Evolutionary conservation across 2,329 filamentous ascomycete genomes (phyloP).

Genomic region (Aureobasidium sp.): DNA sequence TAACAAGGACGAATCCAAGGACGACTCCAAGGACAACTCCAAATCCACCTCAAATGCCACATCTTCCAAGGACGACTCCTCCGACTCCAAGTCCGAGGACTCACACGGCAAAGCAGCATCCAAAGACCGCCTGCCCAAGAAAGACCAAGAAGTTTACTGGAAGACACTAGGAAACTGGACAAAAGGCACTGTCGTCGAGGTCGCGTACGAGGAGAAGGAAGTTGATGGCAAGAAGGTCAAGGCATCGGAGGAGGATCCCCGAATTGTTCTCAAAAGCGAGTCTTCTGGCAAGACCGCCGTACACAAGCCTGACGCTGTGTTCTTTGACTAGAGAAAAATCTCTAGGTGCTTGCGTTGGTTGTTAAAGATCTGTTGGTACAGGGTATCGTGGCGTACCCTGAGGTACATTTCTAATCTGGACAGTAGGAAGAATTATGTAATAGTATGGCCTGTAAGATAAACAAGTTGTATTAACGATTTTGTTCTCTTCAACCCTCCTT

Average conservation of each 20-base stretch:
- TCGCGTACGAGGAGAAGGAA: slow-evolving; percentile 31
- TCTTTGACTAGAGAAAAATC: slow-evolving; percentile 16
- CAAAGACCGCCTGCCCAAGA: slow-evolving; percentile 28
- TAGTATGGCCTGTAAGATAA: neutral
- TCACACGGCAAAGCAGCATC: slow-evolving; percentile 25
- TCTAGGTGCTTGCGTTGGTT: too few relatives aligned
- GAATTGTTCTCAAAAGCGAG: slow-evolving; percentile 32
- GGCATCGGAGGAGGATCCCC: slow-evolving; percentile 34
- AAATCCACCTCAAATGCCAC: slow-evolving; percentile 9
- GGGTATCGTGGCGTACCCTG: too few relatives aligned
- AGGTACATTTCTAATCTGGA: too few relatives aligned
- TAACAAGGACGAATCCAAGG: slow-evolving; percentile 6
- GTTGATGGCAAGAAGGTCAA: slow-evolving; percentile 35
- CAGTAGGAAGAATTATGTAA: neutral
- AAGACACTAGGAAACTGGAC: slow-evolving; percentile 31
- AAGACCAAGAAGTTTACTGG: slow-evolving; percentile 35
- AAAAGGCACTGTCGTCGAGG: slow-evolving; percentile 34
- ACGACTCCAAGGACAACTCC: neutral
- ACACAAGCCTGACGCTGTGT: slow-evolving; percentile 36
- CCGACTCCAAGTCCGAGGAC: slow-evolving; percentile 6
- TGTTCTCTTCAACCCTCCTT: neutral
- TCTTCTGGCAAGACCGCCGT: slow-evolving; percentile 33
- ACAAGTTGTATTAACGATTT: neutral
- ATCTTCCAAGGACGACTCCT: neutral
- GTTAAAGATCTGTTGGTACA: too few relatives aligned